phyloP scores from a whole-genome alignment of 768 basidiomycete species.

The Kwoniella heveanensis region DNA sequence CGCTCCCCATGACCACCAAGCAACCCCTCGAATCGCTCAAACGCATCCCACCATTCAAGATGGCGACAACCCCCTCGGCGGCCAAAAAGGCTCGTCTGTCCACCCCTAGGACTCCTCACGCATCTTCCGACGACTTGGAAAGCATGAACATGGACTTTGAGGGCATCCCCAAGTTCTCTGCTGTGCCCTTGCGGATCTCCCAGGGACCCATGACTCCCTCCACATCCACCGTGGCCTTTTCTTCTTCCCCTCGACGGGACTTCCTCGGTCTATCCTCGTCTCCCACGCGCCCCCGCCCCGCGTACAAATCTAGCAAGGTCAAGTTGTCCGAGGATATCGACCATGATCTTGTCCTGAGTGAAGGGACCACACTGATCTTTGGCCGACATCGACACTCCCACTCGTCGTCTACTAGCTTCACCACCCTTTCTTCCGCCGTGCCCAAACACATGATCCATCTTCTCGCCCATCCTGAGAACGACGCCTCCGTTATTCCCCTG shows the following conservation, averaged over 20 bases:
- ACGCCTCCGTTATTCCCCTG: slow-evolving; percentile 29
- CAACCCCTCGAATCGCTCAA: slow-evolving; percentile 17
- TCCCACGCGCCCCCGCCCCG: slow-evolving; percentile 13
- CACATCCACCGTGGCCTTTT: slow-evolving; percentile 46
- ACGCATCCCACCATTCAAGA: slow-evolving; percentile 17
- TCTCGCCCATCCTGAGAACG: slow-evolving; percentile 6
- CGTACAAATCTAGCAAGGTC: background rate
- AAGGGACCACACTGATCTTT: slow-evolving; percentile 35
- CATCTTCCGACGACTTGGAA: slow-evolving; percentile 13
- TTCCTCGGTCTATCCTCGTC: slow-evolving; percentile 28
- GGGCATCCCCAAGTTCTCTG: slow-evolving; percentile 25
- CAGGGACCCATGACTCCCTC: slow-evolving; percentile 38
- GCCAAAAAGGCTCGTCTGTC: slow-evolving; percentile 12
- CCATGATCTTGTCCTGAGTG: slow-evolving; percentile 4
- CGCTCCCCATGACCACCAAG: background rate
- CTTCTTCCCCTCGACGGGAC: slow-evolving; percentile 37
- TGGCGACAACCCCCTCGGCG: slow-evolving; percentile 6
- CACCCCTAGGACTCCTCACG: slow-evolving; percentile 18
- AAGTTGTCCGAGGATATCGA: slow-evolving; percentile 5
- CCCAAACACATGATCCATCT: slow-evolving; percentile 14
- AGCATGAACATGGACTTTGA: background rate
- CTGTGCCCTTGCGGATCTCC: slow-evolving; percentile 23
- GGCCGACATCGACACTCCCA: slow-evolving; percentile 38
- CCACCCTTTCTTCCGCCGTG: slow-evolving; percentile 12
- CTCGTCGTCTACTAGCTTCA: background rate